Base-by-base conservation (phyloP, 192 early-diverging fungal genomes). In the Rhizophagus clarus region DNA sequence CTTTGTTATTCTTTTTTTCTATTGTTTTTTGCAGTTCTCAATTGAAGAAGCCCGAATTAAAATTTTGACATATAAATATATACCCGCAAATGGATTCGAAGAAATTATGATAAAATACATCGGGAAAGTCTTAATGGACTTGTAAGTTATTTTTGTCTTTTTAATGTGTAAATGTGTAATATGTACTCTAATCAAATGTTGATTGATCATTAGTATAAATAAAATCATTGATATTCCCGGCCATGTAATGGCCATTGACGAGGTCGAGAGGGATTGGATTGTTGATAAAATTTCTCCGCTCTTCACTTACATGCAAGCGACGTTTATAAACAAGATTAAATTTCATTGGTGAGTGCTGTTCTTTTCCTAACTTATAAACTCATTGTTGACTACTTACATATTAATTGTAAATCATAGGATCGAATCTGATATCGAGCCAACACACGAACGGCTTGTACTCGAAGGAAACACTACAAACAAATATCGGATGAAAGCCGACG, bases 201-300 rank as follows among this genome's bases (percentile, higher is more conserved):
- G 67, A 28, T 69, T 69, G 17, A 69, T 69, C 22, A 69, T 62
- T 77, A 77, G 76, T 28, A 37, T 77, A 22, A n/a, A 77, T 63
- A 77, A 77, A 77, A 37, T 77, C 0, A 77, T 77, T 47, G 63
- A 77, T 77, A 29, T 77, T 28, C 63, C 76, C 34, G 22, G 76
- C 26, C 28, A 77, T 51, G 24, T 77, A 7, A 62, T 77, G 63
- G 5, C 20, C 29, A 77, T 77, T 77, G 76, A 77, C 42, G 32
- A n/a, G 7, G 47, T 77, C 49, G 63, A 77, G 31, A 64, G 63
- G 51, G 76, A 77, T 42, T 77, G 76, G 76, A 77, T 77, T 31
- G 76, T 63, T 40, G 42, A 62, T 62, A 76, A 76, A 76, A 63
- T 76, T 24, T 76, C 74, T 26, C 60, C 74, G 15, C 24, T 76